phyloP scores from a whole-genome alignment of 2,329 filamentous ascomycete genomes.

The Pezicula radicicola region DNA sequence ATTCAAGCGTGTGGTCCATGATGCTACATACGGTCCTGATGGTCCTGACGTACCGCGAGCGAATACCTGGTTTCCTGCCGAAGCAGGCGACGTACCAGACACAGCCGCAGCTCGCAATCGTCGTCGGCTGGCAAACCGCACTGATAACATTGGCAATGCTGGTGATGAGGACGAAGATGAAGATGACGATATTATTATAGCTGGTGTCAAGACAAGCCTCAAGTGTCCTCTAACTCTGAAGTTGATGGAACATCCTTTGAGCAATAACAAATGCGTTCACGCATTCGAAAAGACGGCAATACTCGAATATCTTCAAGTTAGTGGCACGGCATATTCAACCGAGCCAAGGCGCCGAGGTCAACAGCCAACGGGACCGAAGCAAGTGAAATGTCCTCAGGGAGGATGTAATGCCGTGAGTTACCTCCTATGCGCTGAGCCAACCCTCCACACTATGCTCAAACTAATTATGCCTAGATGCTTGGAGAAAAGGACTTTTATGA shows the following conservation, averaged over 20 bases:
- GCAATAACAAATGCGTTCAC: slow-evolving; percentile 65
- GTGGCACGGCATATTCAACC: slow-evolving; percentile 6
- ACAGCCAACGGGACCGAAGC: slow-evolving; percentile 10
- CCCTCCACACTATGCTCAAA: not conserved
- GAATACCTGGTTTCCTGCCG: slow-evolving; percentile 56
- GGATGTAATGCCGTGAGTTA: slow-evolving; percentile 57
- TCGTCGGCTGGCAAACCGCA: slow-evolving; percentile 7
- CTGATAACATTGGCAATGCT: slow-evolving; percentile 6
- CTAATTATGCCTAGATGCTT: slow-evolving; percentile 39
- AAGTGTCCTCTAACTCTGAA: slow-evolving; percentile 68
- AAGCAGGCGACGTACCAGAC: slow-evolving; percentile 5
- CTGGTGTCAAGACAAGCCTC: slow-evolving; percentile 59
- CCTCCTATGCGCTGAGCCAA: not conserved
- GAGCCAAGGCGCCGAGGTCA: slow-evolving; percentile 2
- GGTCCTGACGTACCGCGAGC: slow-evolving; percentile 51
- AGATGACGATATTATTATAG: slow-evolving; percentile 68
- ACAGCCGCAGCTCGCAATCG: slow-evolving; percentile 5
- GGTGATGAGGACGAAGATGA: slow-evolving; percentile 41
- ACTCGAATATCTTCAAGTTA: slow-evolving; percentile 37
- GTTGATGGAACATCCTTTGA: slow-evolving; percentile 63
- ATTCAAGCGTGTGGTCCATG: slow-evolving; percentile 61
- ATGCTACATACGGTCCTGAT: slow-evolving; percentile 52
- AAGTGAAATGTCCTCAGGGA: slow-evolving; percentile 58
- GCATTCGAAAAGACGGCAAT: slow-evolving; percentile 68
- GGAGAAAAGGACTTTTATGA: slow-evolving; percentile 49